Base-by-base conservation (phyloP, 139 green algal genomes). In the Micractinium sp. region DNA sequence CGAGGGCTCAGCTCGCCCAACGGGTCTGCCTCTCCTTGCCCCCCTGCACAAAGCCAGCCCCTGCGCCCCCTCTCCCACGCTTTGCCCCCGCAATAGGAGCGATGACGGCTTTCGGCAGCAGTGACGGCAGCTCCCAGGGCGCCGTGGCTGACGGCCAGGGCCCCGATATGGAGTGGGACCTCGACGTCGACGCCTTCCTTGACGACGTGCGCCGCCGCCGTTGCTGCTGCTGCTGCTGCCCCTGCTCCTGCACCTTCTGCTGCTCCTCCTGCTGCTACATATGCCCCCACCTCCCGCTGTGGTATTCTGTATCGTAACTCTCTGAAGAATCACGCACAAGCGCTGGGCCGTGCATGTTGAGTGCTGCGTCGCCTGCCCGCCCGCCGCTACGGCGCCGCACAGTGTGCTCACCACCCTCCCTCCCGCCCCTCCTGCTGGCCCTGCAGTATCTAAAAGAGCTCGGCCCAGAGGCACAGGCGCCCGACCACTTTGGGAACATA, bases 111-210 rank as follows among this genome's bases (percentile, higher is more conserved):
- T 82, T 82, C 39, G 77, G 39, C 22, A 71, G 53, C 53, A 74
- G 56, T n/a, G 53, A 73, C 16, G 77, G 36, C 77, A 82, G 77
- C 77, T 63, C 16, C 39, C 39, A 66, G 77, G 77, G 23, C 39
- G 39, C 39, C 25, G 77, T 23, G 33, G 20, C 39, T 36, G 39
- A 25, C 75, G 15, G 35, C 16, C 9, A 31, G 78, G 25, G 3
- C 23, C 29, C 83, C 16, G 82, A 38, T 4, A 79, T 85, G 76
- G 86, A 80, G 18, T 89, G 86, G 86, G 86, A 89, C 36, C 31
- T 86, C 3, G 86, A 86, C 39, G 81, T 90, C 0, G 87, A 90
- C 9, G 80, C 80, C 15, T 90, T 90, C 19, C 87, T 90, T 20
- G 87, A 90, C 33, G 80, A 87, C 29, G 83, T 90, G 69, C 61